phyloP scores from a whole-genome alignment of 2,329 filamentous ascomycete species.

The Verticillium tricorpus region DNA sequence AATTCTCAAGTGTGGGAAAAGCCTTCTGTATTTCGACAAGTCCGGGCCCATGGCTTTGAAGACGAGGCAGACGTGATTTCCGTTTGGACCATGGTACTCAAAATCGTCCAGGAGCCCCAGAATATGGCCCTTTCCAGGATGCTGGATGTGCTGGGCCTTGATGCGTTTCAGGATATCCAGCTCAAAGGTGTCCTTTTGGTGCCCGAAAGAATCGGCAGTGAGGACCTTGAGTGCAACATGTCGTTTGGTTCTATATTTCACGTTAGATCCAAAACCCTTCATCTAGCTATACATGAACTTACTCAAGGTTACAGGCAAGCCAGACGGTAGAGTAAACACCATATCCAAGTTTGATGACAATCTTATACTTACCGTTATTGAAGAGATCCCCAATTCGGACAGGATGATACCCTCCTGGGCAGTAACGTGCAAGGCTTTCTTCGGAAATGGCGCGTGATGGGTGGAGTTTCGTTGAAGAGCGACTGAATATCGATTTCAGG shows the following conservation, averaged over 20 bases:
- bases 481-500: background rate
- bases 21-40: slow-evolving; percentile 12
- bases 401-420: slow-evolving; percentile 17
- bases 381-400: slow-evolving; percentile 18
- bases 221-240: slow-evolving; percentile 24
- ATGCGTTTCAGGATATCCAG: slow-evolving; percentile 14
- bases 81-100: slow-evolving; percentile 24
- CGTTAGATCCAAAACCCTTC: background rate
- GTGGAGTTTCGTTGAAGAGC: slow-evolving; percentile 1
- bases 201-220: slow-evolving; percentile 12
- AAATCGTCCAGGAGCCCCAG: slow-evolving; percentile 21
- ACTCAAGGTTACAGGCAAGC: slow-evolving; percentile 16
- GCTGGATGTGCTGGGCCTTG: slow-evolving; percentile 2
- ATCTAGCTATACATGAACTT: background rate
- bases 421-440: slow-evolving; percentile 13
- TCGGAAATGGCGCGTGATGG: slow-evolving; percentile 5
- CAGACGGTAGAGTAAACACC: slow-evolving; percentile 19
- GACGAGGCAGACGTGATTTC: slow-evolving; percentile 23
- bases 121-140: slow-evolving; percentile 6
- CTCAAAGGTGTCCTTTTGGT: slow-evolving; percentile 12
- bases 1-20: slow-evolving; percentile 11
- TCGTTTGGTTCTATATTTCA: slow-evolving; percentile 2
- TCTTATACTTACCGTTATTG: slow-evolving; percentile 11
- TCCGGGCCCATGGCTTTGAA: slow-evolving; percentile 25
- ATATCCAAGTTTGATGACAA: slow-evolving; percentile 22